Evolutionary conservation across 441 rosid genomes (phyloP), one percentile per base, ranked within the genome.

Genomic region (Hypseocharis bilobata): DNA sequence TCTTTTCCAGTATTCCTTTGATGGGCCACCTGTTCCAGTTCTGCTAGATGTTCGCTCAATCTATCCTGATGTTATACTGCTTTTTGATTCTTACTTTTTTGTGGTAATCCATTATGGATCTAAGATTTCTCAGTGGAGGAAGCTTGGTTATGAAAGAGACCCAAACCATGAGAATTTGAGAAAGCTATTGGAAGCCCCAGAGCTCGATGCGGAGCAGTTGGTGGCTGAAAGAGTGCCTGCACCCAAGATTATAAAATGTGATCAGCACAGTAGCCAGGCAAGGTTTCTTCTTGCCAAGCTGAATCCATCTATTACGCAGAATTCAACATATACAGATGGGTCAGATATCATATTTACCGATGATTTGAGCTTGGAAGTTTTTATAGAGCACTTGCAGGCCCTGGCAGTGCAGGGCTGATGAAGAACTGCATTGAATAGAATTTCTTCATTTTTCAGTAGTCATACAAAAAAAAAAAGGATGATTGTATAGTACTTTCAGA

Each of bases 261-360:
- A 92, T 69, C 98, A 92, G 74, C 92, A 92, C 72, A 72, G 95
- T 64, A 89, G 96, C 67, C 94, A 85, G 72, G 96, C 98, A 17
- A 79, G 98, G 82, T 92, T 92, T 72, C 93, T 92, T 67, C 91
- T 92, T 28, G 98, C 98, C 29, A 92, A 89, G 76, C 79, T 89
- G 72, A 87, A 87, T 71, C 93, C 93, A 17, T 87, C 88, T 3
- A 80, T 87, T 40, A 86, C 93, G 17, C 96, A 89, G 69, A 80
- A 88, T 60, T 82, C 96, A 10, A 79, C 76, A 1, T 74, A 80
- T 60, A 77, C 67, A 0, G 87, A 83, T 42, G 96, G 86, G 25
- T 89, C 94, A 1, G 96, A 85, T 47, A 75, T 89, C 6, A 77
- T 89, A 51, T 85, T 84, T 20, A 89, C 96, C 0, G 98, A 89